Evolutionary conservation across 495 filamentous ascomycete species (phyloP).

Genomic region (Schizothecium vesticola): DNA sequence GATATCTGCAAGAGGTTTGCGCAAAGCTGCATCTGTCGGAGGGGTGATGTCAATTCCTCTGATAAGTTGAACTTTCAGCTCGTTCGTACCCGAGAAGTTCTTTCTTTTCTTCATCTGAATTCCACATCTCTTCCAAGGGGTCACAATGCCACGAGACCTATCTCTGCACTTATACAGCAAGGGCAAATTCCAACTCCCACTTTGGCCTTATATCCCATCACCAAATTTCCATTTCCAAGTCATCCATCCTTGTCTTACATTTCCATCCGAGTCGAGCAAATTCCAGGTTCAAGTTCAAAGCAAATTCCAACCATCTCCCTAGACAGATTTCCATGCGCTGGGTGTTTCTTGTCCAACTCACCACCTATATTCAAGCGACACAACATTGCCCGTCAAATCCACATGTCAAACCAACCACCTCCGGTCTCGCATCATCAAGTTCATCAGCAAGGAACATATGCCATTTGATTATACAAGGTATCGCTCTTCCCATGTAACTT

Average conservation of each 20-base stretch:
- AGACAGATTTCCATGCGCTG: not conserved
- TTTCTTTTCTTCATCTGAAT: too few species aligned
- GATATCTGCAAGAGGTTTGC: not conserved
- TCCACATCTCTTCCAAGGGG: too few species aligned
- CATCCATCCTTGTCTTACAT: too few species aligned
- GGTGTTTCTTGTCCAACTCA: not conserved
- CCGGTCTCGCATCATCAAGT: not conserved
- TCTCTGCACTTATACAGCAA: too few species aligned
- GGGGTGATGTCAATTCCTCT: too few species aligned
- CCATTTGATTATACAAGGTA: not conserved
- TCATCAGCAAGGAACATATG: not conserved
- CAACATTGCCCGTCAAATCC: not conserved
- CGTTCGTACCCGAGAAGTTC: too few species aligned
- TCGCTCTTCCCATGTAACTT: not conserved
- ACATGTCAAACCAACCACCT: not conserved
- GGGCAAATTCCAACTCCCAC: not conserved
- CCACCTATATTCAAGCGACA: not conserved
- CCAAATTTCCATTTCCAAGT: not conserved
- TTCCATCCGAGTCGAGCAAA: too few species aligned
- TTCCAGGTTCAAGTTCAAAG: too few species aligned
- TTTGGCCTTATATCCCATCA: not conserved
- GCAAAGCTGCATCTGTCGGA: not conserved
- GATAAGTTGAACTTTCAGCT: too few species aligned
- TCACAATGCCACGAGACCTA: too few species aligned
- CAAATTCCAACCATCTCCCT: not conserved